Percentiles rank a stretch among this genome's conserved stretches.
Conservation (phyloP, 2,329 filamentous ascomycete genomes). For the Talaromyces albobiverticillius region DNA sequence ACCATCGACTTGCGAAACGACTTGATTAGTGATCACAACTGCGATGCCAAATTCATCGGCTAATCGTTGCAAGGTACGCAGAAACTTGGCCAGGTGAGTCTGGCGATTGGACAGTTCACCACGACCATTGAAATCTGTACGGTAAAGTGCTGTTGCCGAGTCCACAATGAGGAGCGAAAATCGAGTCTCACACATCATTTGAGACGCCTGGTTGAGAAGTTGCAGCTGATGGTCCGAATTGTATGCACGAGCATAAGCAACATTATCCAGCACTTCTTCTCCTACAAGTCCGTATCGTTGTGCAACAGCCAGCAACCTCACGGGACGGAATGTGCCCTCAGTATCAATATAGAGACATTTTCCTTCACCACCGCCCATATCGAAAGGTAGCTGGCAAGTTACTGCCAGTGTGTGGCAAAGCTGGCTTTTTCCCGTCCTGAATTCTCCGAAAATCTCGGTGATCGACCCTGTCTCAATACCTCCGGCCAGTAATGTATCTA, state of each 20-base stretch:
- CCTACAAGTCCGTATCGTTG: slow-evolving; percentile 92
- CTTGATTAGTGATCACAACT: slow-evolving; percentile 97
- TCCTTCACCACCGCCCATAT: slow-evolving; percentile 97
- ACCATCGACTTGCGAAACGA: slow-evolving; percentile 96
- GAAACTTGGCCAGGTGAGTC: slow-evolving; percentile 49
- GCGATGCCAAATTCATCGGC: slow-evolving; percentile 87
- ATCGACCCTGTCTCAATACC: slow-evolving; percentile 97
- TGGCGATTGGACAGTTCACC: slow-evolving; percentile 94
- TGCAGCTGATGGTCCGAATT: slow-evolving; percentile 98
- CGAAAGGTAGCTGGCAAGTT: slow-evolving; percentile 94
- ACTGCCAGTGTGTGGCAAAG: slow-evolving; percentile 98
- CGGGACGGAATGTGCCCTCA: slow-evolving; percentile 93
- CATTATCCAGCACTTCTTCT: slow-evolving; percentile 96
- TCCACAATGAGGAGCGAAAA: slow-evolving; percentile 96
- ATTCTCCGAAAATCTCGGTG: slow-evolving; percentile 97
- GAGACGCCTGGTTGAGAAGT: slow-evolving; percentile 86
- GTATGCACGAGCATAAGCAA: slow-evolving; percentile 96
- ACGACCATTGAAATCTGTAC: slow-evolving; percentile 94
- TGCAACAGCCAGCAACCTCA: slow-evolving; percentile 84
- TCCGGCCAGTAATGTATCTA: slow-evolving; percentile 90
- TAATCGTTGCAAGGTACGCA: slow-evolving; percentile 47
- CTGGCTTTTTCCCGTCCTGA: slow-evolving; percentile 96
- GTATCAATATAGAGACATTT: slow-evolving; percentile 99
- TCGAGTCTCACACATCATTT: slow-evolving; percentile 99
- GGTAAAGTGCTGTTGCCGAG: slow-evolving; percentile 90